Evolutionary conservation across 306 rosid species (phyloP), one percentile per base, ranked within the genome.

Genomic region (Morella rubra): DNA sequence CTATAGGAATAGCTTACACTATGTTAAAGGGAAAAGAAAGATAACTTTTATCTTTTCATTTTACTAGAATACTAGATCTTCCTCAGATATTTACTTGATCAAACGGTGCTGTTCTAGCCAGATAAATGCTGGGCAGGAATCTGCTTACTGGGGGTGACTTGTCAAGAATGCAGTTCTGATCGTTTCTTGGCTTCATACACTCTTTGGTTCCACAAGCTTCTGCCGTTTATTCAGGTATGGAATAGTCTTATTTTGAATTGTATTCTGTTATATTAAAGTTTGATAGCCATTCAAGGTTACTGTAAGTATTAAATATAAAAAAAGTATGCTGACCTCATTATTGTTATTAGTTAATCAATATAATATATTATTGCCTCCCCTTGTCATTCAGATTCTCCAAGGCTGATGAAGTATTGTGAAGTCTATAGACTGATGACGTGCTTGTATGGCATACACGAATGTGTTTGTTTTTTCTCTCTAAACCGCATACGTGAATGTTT

Each of bases 121-220:
- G 97, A 92, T 85, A 92, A 95, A 86, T 84, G 98, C 76, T 95
- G 97, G 96, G 96, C 84, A 20, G 99, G 97, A 70, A 85, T 91
- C 83, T 81, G 90, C 51, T 84, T 95, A 81, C 82, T 95, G 45
- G 99, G 99, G 75, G 64, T 92, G 84, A 90, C 97, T 81, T 87
- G 91, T 81, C 90, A 85, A 81, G 89, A 87, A 80, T 91, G 97
- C 84, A 83, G 89, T 79, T 73, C 93, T 14, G 85, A 72, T 62
- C 97, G 97, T 65, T 91, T 95, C 76, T 59, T 83, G 72, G 87
- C 87, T 27, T 92, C 93, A 40, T 89, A 88, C 85, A 15, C 83
- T 47, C 75, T n/a, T 50, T 95, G 99, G 97, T 90, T 92, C 75
- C 84, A 83, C 56, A 89, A 81, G 79, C 80, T 91, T 79, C 75